A percentile compares a stretch with the other conserved stretches of the same genome.
Conservation (phyloP, 208 protist species). For the Trypanosoma rangeli region DNA sequence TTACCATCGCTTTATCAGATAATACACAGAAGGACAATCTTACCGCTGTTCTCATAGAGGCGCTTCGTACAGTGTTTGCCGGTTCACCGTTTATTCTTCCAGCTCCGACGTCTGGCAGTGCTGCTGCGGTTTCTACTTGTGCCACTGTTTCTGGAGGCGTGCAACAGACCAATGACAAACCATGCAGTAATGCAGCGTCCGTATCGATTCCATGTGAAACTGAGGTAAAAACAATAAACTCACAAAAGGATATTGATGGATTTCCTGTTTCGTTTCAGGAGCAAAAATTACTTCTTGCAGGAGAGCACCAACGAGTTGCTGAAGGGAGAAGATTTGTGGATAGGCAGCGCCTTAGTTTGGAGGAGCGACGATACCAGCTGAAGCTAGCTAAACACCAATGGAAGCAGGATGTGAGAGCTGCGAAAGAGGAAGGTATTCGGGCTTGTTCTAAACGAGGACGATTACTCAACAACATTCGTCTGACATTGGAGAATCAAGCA, state of each 20-base stretch:
- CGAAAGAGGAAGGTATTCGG: slow-evolving; percentile 69
- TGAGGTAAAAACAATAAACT: background rate
- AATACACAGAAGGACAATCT: slow-evolving; percentile 36
- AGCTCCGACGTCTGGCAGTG: slow-evolving; percentile 20
- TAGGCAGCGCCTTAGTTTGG: slow-evolving; percentile 49
- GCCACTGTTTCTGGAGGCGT: background rate
- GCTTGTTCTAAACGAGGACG: slow-evolving; percentile 72
- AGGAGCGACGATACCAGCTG: slow-evolving; percentile 61
- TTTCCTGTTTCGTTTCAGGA: slow-evolving; percentile 42
- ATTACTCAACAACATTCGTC: slow-evolving; percentile 57
- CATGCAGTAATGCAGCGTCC: background rate
- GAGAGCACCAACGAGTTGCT: slow-evolving; percentile 50
- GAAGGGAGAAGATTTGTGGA: slow-evolving; percentile 57
- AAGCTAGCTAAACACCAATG: slow-evolving; percentile 62
- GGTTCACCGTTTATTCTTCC: slow-evolving; percentile 61
- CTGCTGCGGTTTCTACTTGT: background rate
- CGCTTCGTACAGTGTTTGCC: slow-evolving; percentile 60
- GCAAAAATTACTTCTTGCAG: slow-evolving; percentile 50
- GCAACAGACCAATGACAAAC: background rate
- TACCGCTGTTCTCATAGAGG: slow-evolving; percentile 60
- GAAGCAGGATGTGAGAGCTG: slow-evolving; percentile 77
- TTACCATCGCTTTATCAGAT: slow-evolving; percentile 1
- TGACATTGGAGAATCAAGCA: slow-evolving; percentile 65
- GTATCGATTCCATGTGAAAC: background rate
- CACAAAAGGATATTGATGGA: slow-evolving; percentile 2